Conservation (phyloP, 2,329 filamentous ascomycete species). For the Aspergillus uvarum region DNA sequence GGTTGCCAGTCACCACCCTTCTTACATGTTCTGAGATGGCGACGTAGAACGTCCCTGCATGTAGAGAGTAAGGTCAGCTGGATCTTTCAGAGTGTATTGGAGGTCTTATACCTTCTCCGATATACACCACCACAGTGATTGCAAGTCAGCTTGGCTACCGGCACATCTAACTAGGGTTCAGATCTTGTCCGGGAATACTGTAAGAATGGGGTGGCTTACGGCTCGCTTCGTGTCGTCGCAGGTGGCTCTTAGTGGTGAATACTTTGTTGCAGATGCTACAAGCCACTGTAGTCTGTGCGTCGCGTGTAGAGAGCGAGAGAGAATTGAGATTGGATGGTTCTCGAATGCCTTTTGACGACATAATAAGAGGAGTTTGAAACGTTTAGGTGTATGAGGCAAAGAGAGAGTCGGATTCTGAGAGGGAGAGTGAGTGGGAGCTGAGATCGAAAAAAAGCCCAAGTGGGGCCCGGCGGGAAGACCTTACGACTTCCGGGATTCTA, state of each 20-base stretch:
- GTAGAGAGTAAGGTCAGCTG: not conserved
- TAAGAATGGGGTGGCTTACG: not conserved
- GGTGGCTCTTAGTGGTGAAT: not conserved
- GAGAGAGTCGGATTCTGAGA: too few relatives aligned
- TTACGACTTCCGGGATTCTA: not conserved
- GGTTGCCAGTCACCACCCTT: not conserved
- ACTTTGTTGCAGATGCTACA: not conserved
- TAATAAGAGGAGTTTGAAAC: too few relatives aligned
- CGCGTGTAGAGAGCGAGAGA: too few relatives aligned
- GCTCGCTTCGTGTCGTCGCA: not conserved
- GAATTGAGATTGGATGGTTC: too few relatives aligned
- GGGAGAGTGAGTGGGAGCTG: too few relatives aligned
- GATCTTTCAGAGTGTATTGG: too few relatives aligned
- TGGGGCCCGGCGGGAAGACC: not conserved
- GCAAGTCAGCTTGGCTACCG: not conserved
- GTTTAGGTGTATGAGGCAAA: too few relatives aligned
- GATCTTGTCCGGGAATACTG: not conserved
- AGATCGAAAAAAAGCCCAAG: too few relatives aligned
- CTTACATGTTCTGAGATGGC: not conserved
- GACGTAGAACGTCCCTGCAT: not conserved
- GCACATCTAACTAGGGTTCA: not conserved
- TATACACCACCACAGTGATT: not conserved
- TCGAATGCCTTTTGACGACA: too few relatives aligned
- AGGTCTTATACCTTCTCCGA: constrained; percentile 1
- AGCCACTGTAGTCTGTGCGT: not conserved